phyloP scores from a whole-genome alignment of 2,329 filamentous ascomycete species.

The Aspergillus hortae region DNA sequence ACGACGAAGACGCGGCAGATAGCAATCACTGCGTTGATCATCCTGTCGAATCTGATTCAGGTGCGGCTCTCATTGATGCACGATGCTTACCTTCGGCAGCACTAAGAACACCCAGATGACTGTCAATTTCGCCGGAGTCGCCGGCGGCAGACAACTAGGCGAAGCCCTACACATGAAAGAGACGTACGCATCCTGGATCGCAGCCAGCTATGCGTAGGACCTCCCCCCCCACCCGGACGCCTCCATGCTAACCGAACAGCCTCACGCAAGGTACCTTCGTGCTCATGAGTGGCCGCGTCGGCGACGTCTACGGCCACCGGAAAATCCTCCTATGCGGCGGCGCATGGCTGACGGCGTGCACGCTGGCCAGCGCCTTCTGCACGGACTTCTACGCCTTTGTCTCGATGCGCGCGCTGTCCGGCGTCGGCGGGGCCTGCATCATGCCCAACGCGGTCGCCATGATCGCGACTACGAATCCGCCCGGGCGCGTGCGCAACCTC shows the following conservation, averaged over 20 bases:
- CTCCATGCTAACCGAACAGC: conserved; percentile 19
- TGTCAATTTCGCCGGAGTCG: conserved; percentile 24
- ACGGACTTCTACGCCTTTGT: conserved; percentile 42
- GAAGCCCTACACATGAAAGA: conserved; percentile 16
- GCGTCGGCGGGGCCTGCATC: conserved; percentile 51
- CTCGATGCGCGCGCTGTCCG: conserved; percentile 45
- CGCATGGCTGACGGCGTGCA: conserved; percentile 54
- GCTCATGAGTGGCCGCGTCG: conserved; percentile 54
- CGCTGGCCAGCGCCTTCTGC: conserved; percentile 49
- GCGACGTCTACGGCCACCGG: conserved; percentile 58
- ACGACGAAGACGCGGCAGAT: conserved; percentile 15
- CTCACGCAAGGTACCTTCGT: conserved; percentile 57
- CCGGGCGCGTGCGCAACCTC: conserved; percentile 45
- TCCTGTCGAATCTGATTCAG: conserved; percentile 26
- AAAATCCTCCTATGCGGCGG: conserved; percentile 53
- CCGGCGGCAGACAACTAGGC: conserved; percentile 20
- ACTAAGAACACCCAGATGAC: conserved; percentile 18
- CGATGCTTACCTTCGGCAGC: too few species aligned
- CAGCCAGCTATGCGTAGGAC: conserved; percentile 23
- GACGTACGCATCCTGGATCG: conserved; percentile 24
- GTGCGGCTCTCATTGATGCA: conserved; percentile 7
- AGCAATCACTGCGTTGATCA: conserved; percentile 17
- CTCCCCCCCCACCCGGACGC: background rate
- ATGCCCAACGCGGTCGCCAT: conserved; percentile 53
- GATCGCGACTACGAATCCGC: conserved; percentile 47